Conservation (phyloP, 2,329 filamentous ascomycete species). For the Diaporthe nobilis region DNA sequence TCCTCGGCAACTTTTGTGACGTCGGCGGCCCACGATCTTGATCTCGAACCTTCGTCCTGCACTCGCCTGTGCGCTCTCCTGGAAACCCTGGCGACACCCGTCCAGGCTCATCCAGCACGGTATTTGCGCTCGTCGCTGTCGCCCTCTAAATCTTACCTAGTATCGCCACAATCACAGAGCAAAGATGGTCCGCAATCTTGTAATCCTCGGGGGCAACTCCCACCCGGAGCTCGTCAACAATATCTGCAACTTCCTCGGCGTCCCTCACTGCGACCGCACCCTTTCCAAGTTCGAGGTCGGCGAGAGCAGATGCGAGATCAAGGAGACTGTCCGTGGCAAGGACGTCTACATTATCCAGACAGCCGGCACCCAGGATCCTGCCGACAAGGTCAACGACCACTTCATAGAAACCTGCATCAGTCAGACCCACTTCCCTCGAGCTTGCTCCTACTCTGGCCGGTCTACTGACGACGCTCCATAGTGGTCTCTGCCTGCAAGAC, state of each 20-base stretch:
- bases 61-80: constrained; percentile 3
- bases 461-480: constrained; percentile 65
- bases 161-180: constrained; percentile 23
- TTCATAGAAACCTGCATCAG: constrained; percentile 98
- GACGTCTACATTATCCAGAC: constrained; percentile 99
- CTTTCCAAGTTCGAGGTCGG: constrained; percentile 94
- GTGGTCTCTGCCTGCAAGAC: constrained; percentile 97
- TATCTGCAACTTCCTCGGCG: constrained; percentile 89
- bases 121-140: neutral
- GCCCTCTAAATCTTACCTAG: neutral
- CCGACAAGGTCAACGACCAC: constrained; percentile 92
- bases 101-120: neutral
- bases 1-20: constrained; percentile 47
- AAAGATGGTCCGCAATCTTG: constrained; percentile 92
- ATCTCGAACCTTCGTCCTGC: constrained; percentile 1
- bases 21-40: constrained; percentile 36
- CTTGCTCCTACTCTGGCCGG: neutral
- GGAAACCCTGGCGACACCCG: neutral
- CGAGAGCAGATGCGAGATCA: constrained; percentile 94
- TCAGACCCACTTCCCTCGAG: constrained; percentile 67
- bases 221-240: constrained; percentile 89
- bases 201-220: constrained; percentile 92
- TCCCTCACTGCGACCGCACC: constrained; percentile 85
- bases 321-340: constrained; percentile 96
- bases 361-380: constrained; percentile 67